These are phyloP conservation scores for Trypethelium eluteriae DNA, from an alignment of 495 filamentous ascomycete species.

Conservation along the genomic window DNA sequence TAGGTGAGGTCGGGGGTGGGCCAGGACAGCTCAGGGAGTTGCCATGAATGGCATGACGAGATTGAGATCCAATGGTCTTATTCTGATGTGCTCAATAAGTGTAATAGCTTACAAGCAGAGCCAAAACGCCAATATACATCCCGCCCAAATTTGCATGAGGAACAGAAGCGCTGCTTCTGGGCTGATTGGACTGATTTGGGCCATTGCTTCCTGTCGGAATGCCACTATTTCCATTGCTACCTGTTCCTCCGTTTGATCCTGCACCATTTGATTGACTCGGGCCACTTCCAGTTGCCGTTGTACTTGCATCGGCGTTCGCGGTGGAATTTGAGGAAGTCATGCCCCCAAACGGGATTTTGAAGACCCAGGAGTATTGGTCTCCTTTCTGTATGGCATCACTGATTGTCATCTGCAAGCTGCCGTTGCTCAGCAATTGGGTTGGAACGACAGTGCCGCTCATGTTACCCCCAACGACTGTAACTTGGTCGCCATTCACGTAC, in stretches of 20 bases:
- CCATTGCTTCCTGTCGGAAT: background rate
- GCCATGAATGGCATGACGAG: too few species aligned
- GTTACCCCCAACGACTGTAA: constrained; percentile 43
- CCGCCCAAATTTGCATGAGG: too few species aligned
- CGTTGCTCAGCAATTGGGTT: constrained; percentile 29
- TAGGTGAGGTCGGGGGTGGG: too few species aligned
- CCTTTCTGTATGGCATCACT: constrained; percentile 31
- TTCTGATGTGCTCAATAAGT: background rate
- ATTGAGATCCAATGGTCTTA: background rate
- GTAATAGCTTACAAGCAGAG: background rate
- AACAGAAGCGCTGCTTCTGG: background rate
- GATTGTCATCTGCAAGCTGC: constrained; percentile 28
- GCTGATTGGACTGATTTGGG: background rate
- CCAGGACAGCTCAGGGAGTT: too few species aligned
- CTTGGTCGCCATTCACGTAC: constrained; percentile 37
- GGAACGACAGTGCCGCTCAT: constrained; percentile 33
- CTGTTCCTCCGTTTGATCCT: background rate
- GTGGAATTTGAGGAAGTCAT: background rate
- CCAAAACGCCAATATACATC: background rate
- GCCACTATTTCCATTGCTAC: background rate
- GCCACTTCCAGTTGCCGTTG: background rate
- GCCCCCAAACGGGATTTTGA: constrained; percentile 39
- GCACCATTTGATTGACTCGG: background rate
- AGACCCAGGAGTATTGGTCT: constrained; percentile 46
- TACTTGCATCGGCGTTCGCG: background rate